Base-by-base conservation (phyloP, 768 basidiomycete genomes). In the Tubosaeta brunneosetosa region DNA sequence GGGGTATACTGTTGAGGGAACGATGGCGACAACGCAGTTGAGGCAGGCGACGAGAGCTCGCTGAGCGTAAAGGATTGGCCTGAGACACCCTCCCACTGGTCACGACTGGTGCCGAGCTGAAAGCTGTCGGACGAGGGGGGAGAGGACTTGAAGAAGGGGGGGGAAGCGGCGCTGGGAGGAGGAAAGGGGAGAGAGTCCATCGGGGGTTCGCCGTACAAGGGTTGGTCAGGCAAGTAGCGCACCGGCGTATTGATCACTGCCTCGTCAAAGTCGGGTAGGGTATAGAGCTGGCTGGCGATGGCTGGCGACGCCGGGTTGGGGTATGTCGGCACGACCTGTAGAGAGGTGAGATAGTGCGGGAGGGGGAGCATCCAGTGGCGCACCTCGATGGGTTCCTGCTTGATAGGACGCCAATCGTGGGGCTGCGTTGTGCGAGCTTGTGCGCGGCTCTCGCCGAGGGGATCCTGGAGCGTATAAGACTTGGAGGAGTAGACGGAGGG, bases 181-280 rank as follows among this genome's bases (percentile, higher is more conserved):
- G 68, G 62, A 29, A 46, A 68, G 0, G 67, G 67, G 11, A 71
- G 37, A 6, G 60, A 69, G 42, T 70, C 69, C 69, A 69, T 69
- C 3, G 64, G 68, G 0, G 68, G 68, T 16, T 57, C 60, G 1
- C 57, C 46, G 8, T 60, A 59, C n/a, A 54, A 0, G 1, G 9
- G 47, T 2, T 53, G 22, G 42, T 42, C 49, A 3, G 40, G 6
- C 27, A 49, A 9, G 38, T 14, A 31, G 22, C 17, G 27, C 36
- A 37, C 3, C 12, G 47, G 16, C 2, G 38, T 5, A 5, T 26
- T 27, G 22, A 27, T 9, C 19, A 5, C 22, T 11, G 40, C 22
- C 40, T 59, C 57, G 4, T 67, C 63, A 0, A 58, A 51, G 25
- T 62, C 64, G 1, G 55, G 53, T 0, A 60, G 7, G 0, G 64